phyloP scores from a whole-genome alignment of 169 alveolate genomes.

The Babesia caballi region DNA sequence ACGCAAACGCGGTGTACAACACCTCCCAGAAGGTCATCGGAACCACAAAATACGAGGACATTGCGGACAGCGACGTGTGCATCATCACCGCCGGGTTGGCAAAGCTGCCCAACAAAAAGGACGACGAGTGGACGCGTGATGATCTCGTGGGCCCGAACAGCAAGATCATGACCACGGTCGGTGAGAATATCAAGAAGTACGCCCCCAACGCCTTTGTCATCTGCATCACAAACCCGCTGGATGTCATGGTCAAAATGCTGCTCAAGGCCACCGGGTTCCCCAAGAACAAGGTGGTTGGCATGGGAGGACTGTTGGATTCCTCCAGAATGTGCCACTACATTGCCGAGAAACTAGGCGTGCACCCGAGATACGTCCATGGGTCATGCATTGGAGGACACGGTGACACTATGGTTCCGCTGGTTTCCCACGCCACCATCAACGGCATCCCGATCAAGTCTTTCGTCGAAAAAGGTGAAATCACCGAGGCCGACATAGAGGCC shows the following conservation, averaged over 20 bases:
- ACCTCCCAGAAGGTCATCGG: slow-evolving; percentile 71
- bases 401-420: slow-evolving; percentile 82
- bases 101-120: slow-evolving; percentile 27
- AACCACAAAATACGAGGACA: slow-evolving; percentile 69
- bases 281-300: slow-evolving; percentile 80
- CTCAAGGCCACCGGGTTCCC: slow-evolving; percentile 80
- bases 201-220: slow-evolving; percentile 83
- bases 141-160: slow-evolving; percentile 79
- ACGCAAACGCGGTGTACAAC: slow-evolving; percentile 70
- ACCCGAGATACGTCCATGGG: slow-evolving; percentile 79
- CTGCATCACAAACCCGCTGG: slow-evolving; percentile 85
- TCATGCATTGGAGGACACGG: slow-evolving; percentile 86
- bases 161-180: slow-evolving; percentile 77
- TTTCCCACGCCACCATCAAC: slow-evolving; percentile 69
- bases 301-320: slow-evolving; percentile 84
- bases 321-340: slow-evolving; percentile 76
- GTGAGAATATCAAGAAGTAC: slow-evolving; percentile 77
- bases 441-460: slow-evolving; percentile 74
- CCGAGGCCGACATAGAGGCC: slow-evolving; percentile 42
- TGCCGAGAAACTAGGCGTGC: slow-evolving; percentile 72
- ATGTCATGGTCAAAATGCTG: slow-evolving; percentile 78
- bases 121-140: slow-evolving; percentile 82
- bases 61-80: slow-evolving; percentile 77
- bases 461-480: slow-evolving; percentile 37
- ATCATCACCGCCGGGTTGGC: slow-evolving; percentile 82